Evolutionary conservation across 2,329 filamentous ascomycete species (phyloP), one percentile per base, ranked within the genome.

Genomic region (Ophiostoma sp.): DNA sequence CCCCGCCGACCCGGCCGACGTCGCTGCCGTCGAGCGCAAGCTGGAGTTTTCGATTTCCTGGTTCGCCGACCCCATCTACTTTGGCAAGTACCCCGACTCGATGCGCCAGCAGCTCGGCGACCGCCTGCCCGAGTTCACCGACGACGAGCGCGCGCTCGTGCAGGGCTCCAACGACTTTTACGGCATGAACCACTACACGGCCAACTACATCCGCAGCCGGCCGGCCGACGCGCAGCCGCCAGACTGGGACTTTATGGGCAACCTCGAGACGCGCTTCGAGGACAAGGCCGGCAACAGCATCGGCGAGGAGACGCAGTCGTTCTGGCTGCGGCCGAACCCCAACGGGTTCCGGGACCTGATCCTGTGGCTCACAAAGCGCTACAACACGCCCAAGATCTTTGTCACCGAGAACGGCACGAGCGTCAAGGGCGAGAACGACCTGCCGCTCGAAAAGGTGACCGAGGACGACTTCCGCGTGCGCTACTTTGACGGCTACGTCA

Each of bases 181-280:
- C 78, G 92, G 91, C 77, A 94, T 94, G 91, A 96, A 96, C 82
- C 90, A 93, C 82, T 96, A 96, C 82, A 93, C 91, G 66, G 89
- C 91, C 75, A 91, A 95, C 82, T 96, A 91, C 80, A 88, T 96
- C 80, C 88, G 87, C 77, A 88, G 93, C 79, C 86, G 87, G 75
- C 83, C 84, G 7, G 84, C 83, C 6, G 79, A 83, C 64, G 79
- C 90, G 0, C 82, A 85, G 1, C 79, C 90, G 0, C 82, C 85
- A 1, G 80, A 81, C 4, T 83, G 89, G 66, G 92, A 96, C 79
- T 87, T 87, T 77, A 80, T 86, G 12, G 92, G 92, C 67, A 90
- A 96, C 77, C 80, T 96, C 47, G 90, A 95, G 74, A 83, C 87
- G 1, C 82, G 89, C 55, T 86, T 90, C 72, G 83, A 87, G 76